Evolutionary conservation across 1,284 basidiomycete species (phyloP).

Genomic region (Ceratobasidium theobromae): DNA sequence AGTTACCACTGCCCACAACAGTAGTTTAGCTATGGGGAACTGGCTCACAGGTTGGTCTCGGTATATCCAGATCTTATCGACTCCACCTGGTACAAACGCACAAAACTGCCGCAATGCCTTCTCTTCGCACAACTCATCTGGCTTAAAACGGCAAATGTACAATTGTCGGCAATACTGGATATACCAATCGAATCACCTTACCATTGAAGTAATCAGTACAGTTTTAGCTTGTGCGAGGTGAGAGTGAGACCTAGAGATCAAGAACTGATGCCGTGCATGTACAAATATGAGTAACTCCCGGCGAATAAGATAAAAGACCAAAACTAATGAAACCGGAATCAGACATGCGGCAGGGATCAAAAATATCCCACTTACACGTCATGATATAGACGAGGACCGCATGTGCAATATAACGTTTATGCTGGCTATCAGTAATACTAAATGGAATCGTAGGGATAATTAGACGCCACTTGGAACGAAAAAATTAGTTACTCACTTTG

Average conservation of each 20-base stretch:
- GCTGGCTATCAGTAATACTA: conserved; percentile 51
- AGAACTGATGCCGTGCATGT: conserved; percentile 78
- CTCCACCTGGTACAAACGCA: conserved; percentile 77
- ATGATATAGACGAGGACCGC: conserved; percentile 71
- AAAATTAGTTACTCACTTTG: conserved; percentile 53
- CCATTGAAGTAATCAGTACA: conserved; percentile 69
- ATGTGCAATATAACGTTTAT: conserved; percentile 71
- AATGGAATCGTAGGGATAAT: background rate
- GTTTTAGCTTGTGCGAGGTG: conserved; percentile 81
- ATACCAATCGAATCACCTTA: conserved; percentile 36
- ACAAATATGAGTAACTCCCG: conserved; percentile 82
- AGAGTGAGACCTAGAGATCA: conserved; percentile 73
- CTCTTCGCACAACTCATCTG: conserved; percentile 44
- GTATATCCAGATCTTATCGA: conserved; percentile 89
- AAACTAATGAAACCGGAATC: conserved; percentile 52
- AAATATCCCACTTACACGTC: conserved; percentile 57
- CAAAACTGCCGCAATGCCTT: conserved; percentile 69
- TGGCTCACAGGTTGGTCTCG: conserved; percentile 45
- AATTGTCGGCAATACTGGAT: conserved; percentile 35
- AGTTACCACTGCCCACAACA: background rate
- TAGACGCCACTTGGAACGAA: background rate
- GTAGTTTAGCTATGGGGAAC: too few relatives aligned
- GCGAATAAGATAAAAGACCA: conserved; percentile 82
- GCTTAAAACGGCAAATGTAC: background rate
- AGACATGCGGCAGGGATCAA: background rate